Evolutionary conservation across 2,329 filamentous ascomycete genomes (phyloP), one percentile per base, ranked within the genome.

Genomic region (Cladosporium sp.): DNA sequence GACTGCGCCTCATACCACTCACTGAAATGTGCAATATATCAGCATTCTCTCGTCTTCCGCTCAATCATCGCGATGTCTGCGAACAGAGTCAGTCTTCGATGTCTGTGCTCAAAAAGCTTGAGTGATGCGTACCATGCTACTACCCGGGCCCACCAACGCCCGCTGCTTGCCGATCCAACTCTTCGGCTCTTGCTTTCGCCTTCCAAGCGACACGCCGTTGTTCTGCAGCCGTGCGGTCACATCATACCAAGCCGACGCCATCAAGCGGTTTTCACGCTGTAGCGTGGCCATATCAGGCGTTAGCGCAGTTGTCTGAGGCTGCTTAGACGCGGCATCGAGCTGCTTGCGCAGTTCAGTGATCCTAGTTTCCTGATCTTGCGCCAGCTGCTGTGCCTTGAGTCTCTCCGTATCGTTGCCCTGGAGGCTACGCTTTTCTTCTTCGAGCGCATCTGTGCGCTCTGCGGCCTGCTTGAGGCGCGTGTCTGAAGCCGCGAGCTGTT

Each of bases 81-180:
- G 40, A 40, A 49, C 18, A 35, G 16, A 33, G 53, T 64, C 28
- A 64, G 62, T n/a, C 26, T 31, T 28, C 29, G 31, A n/a, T 31
- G 26, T 37, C 18, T 26, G 18, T 28, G 26, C 14, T 18, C 40
- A 35, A 7, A 31, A 14, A 29, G 44, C 35, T 23, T 18, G 14
- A 62, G 28, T 31, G 21, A 33, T 26, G 37, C 62, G 28, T 65
- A 62, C 64, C 46, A 61, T 61, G 56, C 67, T 67, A 58, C 65
- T 65, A 5, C 66, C 64, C 16, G 74, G 74, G 23, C 76, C 76
- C 35, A 82, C 79, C 61, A 78, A 72, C n/a, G 71, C 74, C 75
- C 91, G 86, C 83, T 95, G 91, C 82, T 91, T 93, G 73, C 91
- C 91, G 72, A 96, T 80, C 91, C 91, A 96, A 79, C 91, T 93